Evolutionary conservation across 1,284 basidiomycete genomes (phyloP).

Genomic region (Puccinia coronata): DNA sequence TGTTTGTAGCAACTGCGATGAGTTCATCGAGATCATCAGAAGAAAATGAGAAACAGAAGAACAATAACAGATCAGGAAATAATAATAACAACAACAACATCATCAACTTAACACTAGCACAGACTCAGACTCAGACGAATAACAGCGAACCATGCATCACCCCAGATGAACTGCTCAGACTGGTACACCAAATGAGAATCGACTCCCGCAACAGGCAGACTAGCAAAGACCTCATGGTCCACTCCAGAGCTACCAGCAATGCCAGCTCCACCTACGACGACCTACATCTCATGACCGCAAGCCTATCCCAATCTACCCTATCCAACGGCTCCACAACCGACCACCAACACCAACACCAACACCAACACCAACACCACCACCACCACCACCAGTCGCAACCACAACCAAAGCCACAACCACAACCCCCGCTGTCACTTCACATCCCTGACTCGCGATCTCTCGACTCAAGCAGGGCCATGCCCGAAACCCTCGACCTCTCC

Average conservation of each 20-base stretch:
- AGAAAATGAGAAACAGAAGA: background rate
- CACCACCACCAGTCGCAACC: background rate
- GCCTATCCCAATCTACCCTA: constrained; percentile 7
- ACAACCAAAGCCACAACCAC: too few relatives aligned
- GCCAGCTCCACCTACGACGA: constrained; percentile 37
- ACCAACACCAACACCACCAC: too few relatives aligned
- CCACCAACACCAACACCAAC: background rate
- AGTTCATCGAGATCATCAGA: background rate
- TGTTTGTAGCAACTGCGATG: too few relatives aligned
- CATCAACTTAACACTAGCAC: too few relatives aligned
- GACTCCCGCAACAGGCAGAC: too few relatives aligned
- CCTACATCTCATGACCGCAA: background rate
- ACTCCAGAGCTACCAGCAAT: constrained; percentile 30
- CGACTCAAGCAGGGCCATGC: background rate
- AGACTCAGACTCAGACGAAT: too few relatives aligned
- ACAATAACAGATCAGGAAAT: background rate
- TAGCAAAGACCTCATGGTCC: constrained; percentile 9
- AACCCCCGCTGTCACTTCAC: background rate
- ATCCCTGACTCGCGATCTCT: background rate
- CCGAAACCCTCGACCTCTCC: constrained; percentile 44
- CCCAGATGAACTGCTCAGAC: constrained; percentile 41
- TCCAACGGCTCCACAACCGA: background rate
- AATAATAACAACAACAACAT: too few relatives aligned
- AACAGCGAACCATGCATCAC: too few relatives aligned
- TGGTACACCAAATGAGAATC: constrained; percentile 39